Conservation (phyloP, 495 filamentous ascomycete species). For the Aspergillus leporis region DNA sequence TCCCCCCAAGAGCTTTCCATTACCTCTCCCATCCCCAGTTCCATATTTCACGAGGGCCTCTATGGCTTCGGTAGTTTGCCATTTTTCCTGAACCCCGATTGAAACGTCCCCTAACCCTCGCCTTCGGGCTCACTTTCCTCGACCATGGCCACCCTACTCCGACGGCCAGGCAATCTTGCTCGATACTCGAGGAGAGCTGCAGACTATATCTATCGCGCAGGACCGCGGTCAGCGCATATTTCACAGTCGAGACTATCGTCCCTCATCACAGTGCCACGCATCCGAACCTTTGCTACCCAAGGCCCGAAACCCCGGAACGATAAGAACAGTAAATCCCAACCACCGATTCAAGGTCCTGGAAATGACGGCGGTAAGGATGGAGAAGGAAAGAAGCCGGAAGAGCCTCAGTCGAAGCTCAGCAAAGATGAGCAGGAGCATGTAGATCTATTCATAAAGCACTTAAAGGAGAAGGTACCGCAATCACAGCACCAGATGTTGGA, state of each 20-base stretch:
- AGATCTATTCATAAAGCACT: constrained; percentile 30
- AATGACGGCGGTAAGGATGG: constrained; percentile 32
- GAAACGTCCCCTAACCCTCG: constrained; percentile 25
- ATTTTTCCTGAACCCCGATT: constrained; percentile 27
- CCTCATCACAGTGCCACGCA: constrained; percentile 46
- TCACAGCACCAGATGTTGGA: constrained; percentile 33
- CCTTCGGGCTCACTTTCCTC: constrained; percentile 43
- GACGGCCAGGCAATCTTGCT: constrained; percentile 65
- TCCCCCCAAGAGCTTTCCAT: constrained; percentile 22
- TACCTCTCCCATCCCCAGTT: background rate
- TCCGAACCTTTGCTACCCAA: constrained; percentile 57
- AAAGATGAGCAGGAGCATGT: constrained; percentile 38
- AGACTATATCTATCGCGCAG: constrained; percentile 44
- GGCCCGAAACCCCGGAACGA: constrained; percentile 49
- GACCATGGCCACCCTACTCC: constrained; percentile 65
- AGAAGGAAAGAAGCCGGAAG: constrained; percentile 37
- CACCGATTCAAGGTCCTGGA: constrained; percentile 23
- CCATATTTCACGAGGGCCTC: constrained; percentile 14
- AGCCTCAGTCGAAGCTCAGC: constrained; percentile 33
- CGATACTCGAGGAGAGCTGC: constrained; percentile 58
- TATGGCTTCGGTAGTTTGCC: constrained; percentile 32
- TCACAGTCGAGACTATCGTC: constrained; percentile 43
- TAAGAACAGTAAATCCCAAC: constrained; percentile 37
- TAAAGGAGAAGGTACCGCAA: constrained; percentile 30
- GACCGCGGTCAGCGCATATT: constrained; percentile 35